Evolutionary conservation across 179 eudicot genomes (phyloP).

Genomic region (Silene coronaria): DNA sequence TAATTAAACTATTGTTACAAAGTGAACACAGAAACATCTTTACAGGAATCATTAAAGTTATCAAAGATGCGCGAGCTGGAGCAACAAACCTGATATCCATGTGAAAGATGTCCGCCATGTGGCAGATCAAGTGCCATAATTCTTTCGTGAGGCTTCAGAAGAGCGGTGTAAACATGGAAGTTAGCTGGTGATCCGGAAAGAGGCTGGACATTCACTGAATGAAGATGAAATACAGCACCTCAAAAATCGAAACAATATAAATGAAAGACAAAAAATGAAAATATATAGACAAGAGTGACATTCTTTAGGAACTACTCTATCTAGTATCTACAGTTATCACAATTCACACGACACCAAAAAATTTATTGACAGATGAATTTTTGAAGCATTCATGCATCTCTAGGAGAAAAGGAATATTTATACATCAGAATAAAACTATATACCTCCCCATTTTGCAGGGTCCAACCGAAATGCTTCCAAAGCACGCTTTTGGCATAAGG

Average conservation of each 20-base stretch:
- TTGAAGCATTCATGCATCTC: background rate
- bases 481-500: conserved; percentile 93
- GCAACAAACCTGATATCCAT: conserved; percentile 83
- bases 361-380: background rate
- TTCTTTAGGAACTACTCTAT: background rate
- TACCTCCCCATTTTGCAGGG: conserved; percentile 99
- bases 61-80: background rate
- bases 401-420: background rate
- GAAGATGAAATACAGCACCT: conserved; percentile 4
- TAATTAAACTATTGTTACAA: background rate
- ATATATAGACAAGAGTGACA: background rate
- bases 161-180: conserved; percentile 93
- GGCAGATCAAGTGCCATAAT: conserved; percentile 99
- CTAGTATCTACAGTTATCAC: too few relatives aligned
- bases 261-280: background rate
- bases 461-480: conserved; percentile 92
- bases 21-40: background rate
- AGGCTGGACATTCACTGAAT: conserved; percentile 91
- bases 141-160: conserved; percentile 93
- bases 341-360: too few relatives aligned
- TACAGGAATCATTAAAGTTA: background rate
- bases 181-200: conserved; percentile 95
- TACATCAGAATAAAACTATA: background rate
- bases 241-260: conserved; percentile 1
- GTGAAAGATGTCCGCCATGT: conserved; percentile 99